Evolutionary conservation across 257 asterid genomes (phyloP), one percentile per base, ranked within the genome.

Genomic region (Jacaranda copaia): DNA sequence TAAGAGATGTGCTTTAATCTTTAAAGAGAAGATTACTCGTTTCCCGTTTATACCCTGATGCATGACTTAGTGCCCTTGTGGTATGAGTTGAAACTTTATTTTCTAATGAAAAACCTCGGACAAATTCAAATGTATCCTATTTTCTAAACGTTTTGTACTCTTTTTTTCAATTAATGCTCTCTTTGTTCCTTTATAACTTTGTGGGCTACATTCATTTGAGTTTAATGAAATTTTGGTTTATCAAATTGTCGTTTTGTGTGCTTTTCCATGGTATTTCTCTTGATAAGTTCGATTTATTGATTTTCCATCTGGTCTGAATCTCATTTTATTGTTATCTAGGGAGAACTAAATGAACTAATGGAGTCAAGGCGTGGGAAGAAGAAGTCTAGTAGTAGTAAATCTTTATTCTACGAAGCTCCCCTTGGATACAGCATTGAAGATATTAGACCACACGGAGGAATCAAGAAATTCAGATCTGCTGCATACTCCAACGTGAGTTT

Each of bases 401-500:
- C 87, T 57, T 87, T 84, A 62, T 72, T 66, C 36, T 83, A 83
- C 79, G 92, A 89, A 89, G 88, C 90, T 70, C 87, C 92, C 86
- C 86, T 85, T 8, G 86, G 81, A 57, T 89, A 87, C 84, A 69
- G 77, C 84, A 86, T 87, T 87, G 94, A 89, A 64, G 92, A 89
- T 89, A 45, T 89, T 56, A 91, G 92, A 79, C 92, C 94, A 13
- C 74, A 81, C 65, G 92, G 94, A 16, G 92, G 91, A 52, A 84
- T 87, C 80, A 80, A 86, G 92, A 89, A 84, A 78, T 87, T 89
- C 88, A 79, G 81, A 83, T 87, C 92, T 58, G 91, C 92, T 87
- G 94, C 92, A 6, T 89, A 87, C 94, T 89, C 88, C 77, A 84
- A 86, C 88, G 92, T 82, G 70, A 70, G 90, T 78, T 60, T 71